Base-by-base conservation (phyloP, 2,329 filamentous ascomycete species). In the Rutstroemia sp. region DNA sequence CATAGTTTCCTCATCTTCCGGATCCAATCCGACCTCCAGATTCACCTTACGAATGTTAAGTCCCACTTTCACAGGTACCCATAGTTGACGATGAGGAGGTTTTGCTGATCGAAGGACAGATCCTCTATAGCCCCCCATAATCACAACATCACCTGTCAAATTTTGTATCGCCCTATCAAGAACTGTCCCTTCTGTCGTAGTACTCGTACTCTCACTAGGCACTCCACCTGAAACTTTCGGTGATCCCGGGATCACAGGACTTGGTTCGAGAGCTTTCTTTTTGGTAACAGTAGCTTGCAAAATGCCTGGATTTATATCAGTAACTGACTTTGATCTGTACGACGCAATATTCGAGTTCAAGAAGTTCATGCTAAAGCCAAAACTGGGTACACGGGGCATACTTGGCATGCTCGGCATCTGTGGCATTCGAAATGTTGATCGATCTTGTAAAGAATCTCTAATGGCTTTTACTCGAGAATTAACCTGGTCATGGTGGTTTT, bases 61-160 rank as follows among this genome's bases (percentile, higher is more conserved):
- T 1, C 92, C 92, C 27, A 96, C 86, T 71, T 96, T 96, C 67
- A 96, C 86, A 0, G 92, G 92, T 1, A 95, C 89, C 92, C 92
- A 97, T 0, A 96, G 74, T 68, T 95, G 90, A n/a, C 90, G 84
- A 66, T 92, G 83, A 4, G 88, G 83, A 4, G 88, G 81, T 60
- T 90, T 85, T 10, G 89, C 87, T 10, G 90, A 95, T 30, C 92
- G 84, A 30, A 97, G 72, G n/a, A 96, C 79, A 0, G 92, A 96
- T 3, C 92, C 92, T 61, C 92, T 81, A 68, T 96, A 96, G 14
- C 92, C 92, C 19, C 92, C 92, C 67, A 97, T 79, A 30, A 96
- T 78, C 7, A 97, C 89, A 7, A 97, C 70, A 67, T 97, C 92
- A 0, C 92, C 92, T 0, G 84, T 88, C 21, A 96, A 73, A 5